Conservation (phyloP, 306 rosid genomes). For the Styphnolobium japonicum region DNA sequence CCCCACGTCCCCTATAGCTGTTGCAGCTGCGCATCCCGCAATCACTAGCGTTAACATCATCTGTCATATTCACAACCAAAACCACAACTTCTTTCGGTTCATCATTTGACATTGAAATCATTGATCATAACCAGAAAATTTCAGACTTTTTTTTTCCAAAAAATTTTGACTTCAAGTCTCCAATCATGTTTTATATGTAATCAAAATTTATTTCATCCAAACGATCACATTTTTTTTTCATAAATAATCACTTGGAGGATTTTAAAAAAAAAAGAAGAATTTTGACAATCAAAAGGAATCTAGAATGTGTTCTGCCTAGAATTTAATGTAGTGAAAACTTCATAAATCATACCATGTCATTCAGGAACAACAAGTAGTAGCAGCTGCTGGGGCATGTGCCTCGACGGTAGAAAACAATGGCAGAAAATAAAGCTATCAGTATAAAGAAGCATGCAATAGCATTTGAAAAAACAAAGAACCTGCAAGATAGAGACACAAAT, state of each 20-base stretch:
- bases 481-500: not conserved
- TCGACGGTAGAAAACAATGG: slow-evolving; percentile 15
- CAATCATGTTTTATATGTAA: not conserved
- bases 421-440: slow-evolving; percentile 26
- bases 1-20: slow-evolving; percentile 53
- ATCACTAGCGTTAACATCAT: slow-evolving; percentile 32
- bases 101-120: not conserved
- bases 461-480: slow-evolving; percentile 51
- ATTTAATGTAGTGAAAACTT: not conserved
- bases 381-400: slow-evolving; percentile 29
- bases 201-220: not conserved
- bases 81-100: not conserved
- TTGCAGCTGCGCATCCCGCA: slow-evolving; percentile 50
- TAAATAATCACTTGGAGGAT: not conserved
- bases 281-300: not conserved
- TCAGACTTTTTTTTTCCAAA: not conserved
- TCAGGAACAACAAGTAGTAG: slow-evolving; percentile 41
- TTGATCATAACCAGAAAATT: not conserved
- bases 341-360: slow-evolving; percentile 47
- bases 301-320: not conserved
- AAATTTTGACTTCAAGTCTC: not conserved
- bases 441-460: slow-evolving; percentile 43
- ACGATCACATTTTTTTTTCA: not conserved
- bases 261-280: not conserved
- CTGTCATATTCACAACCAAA: slow-evolving; percentile 15